Evolutionary conservation across 2,329 filamentous ascomycete species (phyloP), one percentile per base, ranked within the genome.

Genomic region (Geoglossum cookeanum): DNA sequence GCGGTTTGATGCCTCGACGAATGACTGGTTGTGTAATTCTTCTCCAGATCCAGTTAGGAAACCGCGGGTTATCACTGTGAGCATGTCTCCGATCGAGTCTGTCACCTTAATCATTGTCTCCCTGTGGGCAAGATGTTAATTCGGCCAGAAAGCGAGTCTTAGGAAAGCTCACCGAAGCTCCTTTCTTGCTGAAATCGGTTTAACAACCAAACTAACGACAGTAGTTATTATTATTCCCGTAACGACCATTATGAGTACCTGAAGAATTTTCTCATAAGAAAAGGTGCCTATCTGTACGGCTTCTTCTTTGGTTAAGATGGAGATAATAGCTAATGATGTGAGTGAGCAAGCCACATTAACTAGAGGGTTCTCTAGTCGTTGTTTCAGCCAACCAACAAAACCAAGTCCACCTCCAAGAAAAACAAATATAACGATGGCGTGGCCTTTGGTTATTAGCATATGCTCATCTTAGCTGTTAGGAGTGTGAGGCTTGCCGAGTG

Each of bases 361-460:
- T 57, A 92, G 71, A 5, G 87, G 85, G 63, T 85, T 83, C 59
- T 84, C 86, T 59, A 87, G 75, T 63, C 75, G 82, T 66, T 91
- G 85, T 70, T 94, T 94, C 57, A 84, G 79, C 88, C 87, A 94
- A 48, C 86, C 90, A 32, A 96, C 78, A 62, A 95, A 84, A 0
- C 91, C 91, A 55, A 97, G 74, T 0, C 87, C 89, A 29, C 84
- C 88, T 27, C 89, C 90, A 60, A 90, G 84, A 65, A 94, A 96
- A 4, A 95, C 71, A 44, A 92, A 70, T 45, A 96, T 73, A 30
- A 96, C 84, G 51, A 95, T 73, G 1, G 78, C 78, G 70, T 95
- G 87, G 0, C 88, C 89, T 52, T 32, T n/a, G 15, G 11, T 33
- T 22, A 6, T 52, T n/a, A 52, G 48, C 13, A 52, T 7, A 49